Evolutionary conservation across 192 early-diverging fungal species (phyloP), one percentile per base, ranked within the genome.

Genomic region (Mortierella hygrophila): DNA sequence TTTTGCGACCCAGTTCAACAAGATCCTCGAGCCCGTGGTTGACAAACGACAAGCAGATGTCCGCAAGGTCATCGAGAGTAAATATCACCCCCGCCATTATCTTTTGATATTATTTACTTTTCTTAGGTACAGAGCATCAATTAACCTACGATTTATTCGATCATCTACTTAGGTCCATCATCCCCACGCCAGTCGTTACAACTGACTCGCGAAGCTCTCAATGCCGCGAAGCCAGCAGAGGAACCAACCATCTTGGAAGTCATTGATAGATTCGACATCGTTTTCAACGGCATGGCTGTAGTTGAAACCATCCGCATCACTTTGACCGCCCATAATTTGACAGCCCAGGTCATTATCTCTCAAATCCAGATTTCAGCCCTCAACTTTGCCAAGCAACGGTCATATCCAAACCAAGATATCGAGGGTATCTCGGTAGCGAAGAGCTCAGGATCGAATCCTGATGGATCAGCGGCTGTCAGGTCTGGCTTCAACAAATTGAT

Each of bases 321-420:
- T 11, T 81, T 91, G 26, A 88, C 82, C 6, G 90, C 91, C 0
- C 90, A 93, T 54, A 88, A 89, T 40, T 54, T 93, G 26, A 74
- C 78, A 0, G 88, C 89, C 16, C 73, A 88, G 65, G 76, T 82
- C 18, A 82, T 85, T 13, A 81, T 92, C 40, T 79, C 87, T 6
- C 89, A 88, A 60, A 84, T 91, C 3, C 88, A 91, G 60, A 54
- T 79, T 1, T 92, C 92, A 16, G 85, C 83, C 0, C 77, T 92
- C 35, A 90, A 77, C 88, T 90, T 88, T 85, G 89, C 75, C 32
- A 80, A 88, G 21, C 86, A 77, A 47, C 57, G 57, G 23, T 81
- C 70, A 11, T 70, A 70, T 26, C 86, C 83, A 0, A 86, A 55
- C 6, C 63, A 71, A 32, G 89, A 90, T n/a, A 72, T 82, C 35